Evolutionary conservation across 768 basidiomycete species (phyloP), one percentile per base, ranked within the genome.

Genomic region (Pulveroboletus ravenelii): DNA sequence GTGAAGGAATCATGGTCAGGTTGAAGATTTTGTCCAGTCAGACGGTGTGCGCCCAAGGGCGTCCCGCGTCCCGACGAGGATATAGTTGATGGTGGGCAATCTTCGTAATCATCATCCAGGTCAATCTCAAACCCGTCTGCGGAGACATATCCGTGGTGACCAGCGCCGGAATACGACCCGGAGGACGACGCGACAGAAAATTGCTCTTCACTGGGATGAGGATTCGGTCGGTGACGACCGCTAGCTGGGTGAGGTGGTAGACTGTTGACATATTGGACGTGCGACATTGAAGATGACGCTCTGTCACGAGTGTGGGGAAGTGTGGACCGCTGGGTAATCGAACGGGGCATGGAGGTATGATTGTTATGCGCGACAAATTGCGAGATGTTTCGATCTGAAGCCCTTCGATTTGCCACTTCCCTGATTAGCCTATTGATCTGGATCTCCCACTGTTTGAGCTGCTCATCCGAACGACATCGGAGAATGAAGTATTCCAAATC

Each of bases 401-500:
- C 81, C 55, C 87, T 78, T 44, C 89, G 78, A 52, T 73, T 78
- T n/a, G 82, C 81, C 41, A 84, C 78, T 60, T 84, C 84, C 58
- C 81, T 81, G 63, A 97, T 93, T 31, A 98, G 77, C 39, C 89
- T 85, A 65, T 85, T 93, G 58, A 98, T 88, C 52, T 85, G 82
- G 14, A 81, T 75, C 64, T 96, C 90, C 96, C 96, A 99, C 62
- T 92, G 87, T 41, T 81, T 79, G 66, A 96, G 81, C 59, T 93
- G 90, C 59, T 97, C 96, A 63, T 97, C 92, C 10, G 84, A 84
- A 40, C 89, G 82, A 67, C 95, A 96, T 48, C 92, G 89, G 46
- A 99, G 79, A 25, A 93, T 91, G 70, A 99, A 98, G 62, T 81
- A 93, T 61, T 98, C 96, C 37, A 92, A 74, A 59, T 90, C 89